Conservation (phyloP, 352 stramenopile species). For the Pythium dissotocum region DNA sequence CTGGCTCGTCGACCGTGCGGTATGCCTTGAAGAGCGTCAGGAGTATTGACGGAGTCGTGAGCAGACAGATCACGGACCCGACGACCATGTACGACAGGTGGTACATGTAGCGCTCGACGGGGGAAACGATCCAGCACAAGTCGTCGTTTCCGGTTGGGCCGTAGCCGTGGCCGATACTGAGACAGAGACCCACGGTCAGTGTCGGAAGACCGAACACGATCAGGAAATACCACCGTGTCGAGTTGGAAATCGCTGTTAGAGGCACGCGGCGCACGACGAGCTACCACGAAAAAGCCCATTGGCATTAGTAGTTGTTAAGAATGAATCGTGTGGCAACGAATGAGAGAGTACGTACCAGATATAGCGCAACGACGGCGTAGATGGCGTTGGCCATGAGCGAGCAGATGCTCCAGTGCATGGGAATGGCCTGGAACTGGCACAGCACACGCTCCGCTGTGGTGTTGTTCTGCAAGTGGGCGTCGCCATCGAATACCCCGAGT, state of each 20-base stretch:
- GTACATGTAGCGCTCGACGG: slow-evolving; percentile 31
- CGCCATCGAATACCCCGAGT: slow-evolving; percentile 11
- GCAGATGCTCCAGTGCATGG: slow-evolving; percentile 23
- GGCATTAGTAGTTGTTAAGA: background rate
- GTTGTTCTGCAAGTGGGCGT: slow-evolving; percentile 5
- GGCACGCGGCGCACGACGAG: slow-evolving; percentile 31
- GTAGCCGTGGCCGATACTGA: slow-evolving; percentile 28
- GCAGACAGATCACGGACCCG: slow-evolving; percentile 23
- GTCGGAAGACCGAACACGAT: slow-evolving; percentile 26
- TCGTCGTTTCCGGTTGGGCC: slow-evolving; percentile 26
- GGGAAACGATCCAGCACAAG: slow-evolving; percentile 34
- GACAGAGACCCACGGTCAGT: slow-evolving; percentile 19
- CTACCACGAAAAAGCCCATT: background rate
- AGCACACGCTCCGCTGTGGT: background rate
- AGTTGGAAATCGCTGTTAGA: slow-evolving; percentile 20
- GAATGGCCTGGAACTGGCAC: slow-evolving; percentile 18
- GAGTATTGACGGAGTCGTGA: slow-evolving; percentile 14
- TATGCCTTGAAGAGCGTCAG: slow-evolving; percentile 31
- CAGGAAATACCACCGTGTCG: slow-evolving; percentile 21
- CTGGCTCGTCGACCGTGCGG: slow-evolving; percentile 15
- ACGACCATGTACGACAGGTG: slow-evolving; percentile 35
- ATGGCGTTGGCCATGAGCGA: slow-evolving; percentile 27
- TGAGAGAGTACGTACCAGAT: slow-evolving; percentile 10
- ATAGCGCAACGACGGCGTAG: slow-evolving; percentile 23
- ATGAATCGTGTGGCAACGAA: background rate